These are phyloP conservation scores for Pythium sukuiense DNA, from an alignment of 352 stramenopile genomes.

Conservation along the genomic window DNA sequence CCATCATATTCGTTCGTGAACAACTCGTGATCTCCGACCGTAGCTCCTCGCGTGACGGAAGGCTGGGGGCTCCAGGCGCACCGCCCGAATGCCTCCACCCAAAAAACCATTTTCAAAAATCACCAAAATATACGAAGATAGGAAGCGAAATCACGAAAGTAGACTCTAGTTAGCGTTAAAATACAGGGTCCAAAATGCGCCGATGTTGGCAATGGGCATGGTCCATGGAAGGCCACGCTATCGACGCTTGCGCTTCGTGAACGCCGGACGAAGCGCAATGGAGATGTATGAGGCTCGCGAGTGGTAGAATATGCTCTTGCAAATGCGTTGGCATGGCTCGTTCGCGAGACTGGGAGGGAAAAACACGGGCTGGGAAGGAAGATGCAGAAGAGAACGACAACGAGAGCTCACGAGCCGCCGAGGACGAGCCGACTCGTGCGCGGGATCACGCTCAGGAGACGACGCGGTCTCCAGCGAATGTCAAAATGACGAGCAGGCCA, in stretches of 20 bases:
- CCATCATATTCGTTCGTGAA: constrained; percentile 21
- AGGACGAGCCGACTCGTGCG: constrained; percentile 6
- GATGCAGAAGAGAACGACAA: constrained; percentile 6
- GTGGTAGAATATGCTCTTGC: background rate
- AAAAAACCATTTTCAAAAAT: constrained; percentile 16
- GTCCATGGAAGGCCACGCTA: constrained; percentile 14
- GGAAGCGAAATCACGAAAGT: constrained; percentile 6
- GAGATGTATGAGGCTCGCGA: constrained; percentile 12
- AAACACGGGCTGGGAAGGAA: background rate
- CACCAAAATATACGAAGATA: constrained; percentile 1
- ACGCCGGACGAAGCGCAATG: constrained; percentile 20
- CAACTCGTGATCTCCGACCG: constrained; percentile 6
- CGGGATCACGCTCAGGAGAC: constrained; percentile 18
- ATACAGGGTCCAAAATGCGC: constrained; percentile 9
- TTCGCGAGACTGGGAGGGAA: background rate
- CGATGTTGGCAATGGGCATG: background rate
- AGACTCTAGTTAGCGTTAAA: constrained; percentile 12
- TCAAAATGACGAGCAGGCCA: constrained; percentile 34
- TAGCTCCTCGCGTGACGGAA: constrained; percentile 12
- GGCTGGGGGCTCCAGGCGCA: constrained; percentile 9
- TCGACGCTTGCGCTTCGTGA: constrained; percentile 33
- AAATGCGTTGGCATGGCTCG: constrained; percentile 1
- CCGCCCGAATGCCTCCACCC: constrained; percentile 26
- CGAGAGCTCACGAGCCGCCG: constrained; percentile 18
- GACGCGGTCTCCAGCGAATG: constrained; percentile 19